Base-by-base conservation (phyloP, 2,329 filamentous ascomycete genomes). In the Cercospora brassicicola region DNA sequence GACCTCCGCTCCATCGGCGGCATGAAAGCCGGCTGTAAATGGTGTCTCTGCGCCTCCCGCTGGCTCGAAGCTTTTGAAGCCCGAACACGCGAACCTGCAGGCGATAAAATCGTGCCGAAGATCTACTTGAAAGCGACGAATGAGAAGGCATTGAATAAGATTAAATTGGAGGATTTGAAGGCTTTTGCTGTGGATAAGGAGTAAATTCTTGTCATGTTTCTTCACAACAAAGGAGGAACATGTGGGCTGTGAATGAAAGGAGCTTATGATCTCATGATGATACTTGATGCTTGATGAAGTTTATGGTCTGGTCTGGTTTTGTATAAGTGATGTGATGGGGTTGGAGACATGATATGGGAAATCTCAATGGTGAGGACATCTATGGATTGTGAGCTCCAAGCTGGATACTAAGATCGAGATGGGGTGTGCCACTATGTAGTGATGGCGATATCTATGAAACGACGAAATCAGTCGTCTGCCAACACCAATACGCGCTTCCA, bases 21-120 rank as follows among this genome's bases (percentile, higher is more conserved):
- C 2, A 81, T 89, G 64, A 85, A 81, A 20, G 84, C 80, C 11
- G 87, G 87, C 7, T 88, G 87, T 73, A 87, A 85, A 76, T 89
- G 88, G 75, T 90, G 88, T 76, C 78, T 90, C 4, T 89, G 88
- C 73, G 87, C 86, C 2, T 80, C 77, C 10, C 78, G 87, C 55
- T 89, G 86, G 86, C 65, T 74, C 72, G 87, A 89, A 76, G 88
- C 87, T 1, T 84, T 87, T 68, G 80, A 86, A 64, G 86, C 86
- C 1, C 79, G 84, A 68, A 83, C 80, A 57, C 79, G 79, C 11
- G 83, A 83, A 51, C 62, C 70, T 2, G 71, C 65, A 0, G 79
- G 80, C 36, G 82, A 83, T 59, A 78, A 76, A 70, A 80, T 82
- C 71, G 82, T 84, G 57, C 83, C 83, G 1, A 82, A 78, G 75